Conservation (phyloP, 1,284 basidiomycete species). For the Malassezia slooffiae region DNA sequence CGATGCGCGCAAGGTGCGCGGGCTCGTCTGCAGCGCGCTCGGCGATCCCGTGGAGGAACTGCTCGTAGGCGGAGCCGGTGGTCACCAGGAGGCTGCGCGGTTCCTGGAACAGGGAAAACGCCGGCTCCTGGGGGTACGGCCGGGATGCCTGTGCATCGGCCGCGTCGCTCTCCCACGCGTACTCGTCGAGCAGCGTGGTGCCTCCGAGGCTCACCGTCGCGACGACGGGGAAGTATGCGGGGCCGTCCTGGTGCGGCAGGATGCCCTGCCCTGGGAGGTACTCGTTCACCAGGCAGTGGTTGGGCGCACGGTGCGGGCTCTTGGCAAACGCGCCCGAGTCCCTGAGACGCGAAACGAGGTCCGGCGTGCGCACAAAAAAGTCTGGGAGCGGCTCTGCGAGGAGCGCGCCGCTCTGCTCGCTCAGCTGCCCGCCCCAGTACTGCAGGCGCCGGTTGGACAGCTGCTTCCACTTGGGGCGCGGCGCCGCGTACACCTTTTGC, state of each 20-base stretch:
- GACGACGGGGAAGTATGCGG: constrained; percentile 74
- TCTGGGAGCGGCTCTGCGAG: constrained; percentile 58
- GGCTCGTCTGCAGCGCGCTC: constrained; percentile 45
- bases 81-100: constrained; percentile 40
- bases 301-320: constrained; percentile 60
- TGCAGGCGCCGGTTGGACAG: constrained; percentile 59
- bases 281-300: constrained; percentile 60
- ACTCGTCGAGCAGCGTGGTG: constrained; percentile 73
- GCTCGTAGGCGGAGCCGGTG: constrained; percentile 28
- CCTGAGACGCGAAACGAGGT: constrained; percentile 60
- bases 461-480: constrained; percentile 74
- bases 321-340: constrained; percentile 55
- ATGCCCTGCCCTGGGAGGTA: constrained; percentile 85
- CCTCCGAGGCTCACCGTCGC: constrained; percentile 78
- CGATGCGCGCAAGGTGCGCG: constrained; percentile 18
- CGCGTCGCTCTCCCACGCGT: constrained; percentile 48
- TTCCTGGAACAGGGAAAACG: constrained; percentile 39
- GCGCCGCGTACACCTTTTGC: constrained; percentile 62
- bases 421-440: constrained; percentile 55
- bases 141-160: neutral
- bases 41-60: constrained; percentile 49
- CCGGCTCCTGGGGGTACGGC: constrained; percentile 27
- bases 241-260: constrained; percentile 77
- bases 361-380: constrained; percentile 57
- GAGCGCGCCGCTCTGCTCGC: constrained; percentile 54